Percentiles rank a stretch among this genome's conserved stretches.
Evolutionary conservation across 768 basidiomycete genomes (phyloP).

Genomic region (Hortiboletus campestris): DNA sequence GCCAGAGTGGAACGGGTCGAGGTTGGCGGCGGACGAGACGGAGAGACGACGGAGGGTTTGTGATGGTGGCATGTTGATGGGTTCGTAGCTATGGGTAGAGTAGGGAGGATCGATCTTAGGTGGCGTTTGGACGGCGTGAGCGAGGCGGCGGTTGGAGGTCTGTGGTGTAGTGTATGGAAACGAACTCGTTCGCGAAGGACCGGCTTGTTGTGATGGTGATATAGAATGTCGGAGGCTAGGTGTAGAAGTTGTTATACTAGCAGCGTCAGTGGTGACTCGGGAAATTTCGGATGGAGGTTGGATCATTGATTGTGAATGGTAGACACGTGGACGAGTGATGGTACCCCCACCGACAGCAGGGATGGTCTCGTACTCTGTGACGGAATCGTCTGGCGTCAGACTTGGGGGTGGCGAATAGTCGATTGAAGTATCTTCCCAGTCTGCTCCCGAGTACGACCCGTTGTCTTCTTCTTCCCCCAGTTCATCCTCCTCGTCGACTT

Average conservation of each 20-base stretch:
- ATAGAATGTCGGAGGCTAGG: background rate
- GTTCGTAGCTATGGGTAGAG: conserved; percentile 15
- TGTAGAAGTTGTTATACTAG: conserved; percentile 41
- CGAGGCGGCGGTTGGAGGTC: conserved; percentile 39
- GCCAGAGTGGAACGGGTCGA: conserved; percentile 34
- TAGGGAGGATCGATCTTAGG: conserved; percentile 35
- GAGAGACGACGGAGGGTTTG: conserved; percentile 33
- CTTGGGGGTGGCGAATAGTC: conserved; percentile 47
- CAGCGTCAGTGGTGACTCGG: conserved; percentile 42
- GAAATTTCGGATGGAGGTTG: conserved; percentile 40
- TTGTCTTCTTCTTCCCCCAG: conserved; percentile 27
- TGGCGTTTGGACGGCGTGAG: conserved; percentile 46
- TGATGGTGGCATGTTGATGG: conserved; percentile 15
- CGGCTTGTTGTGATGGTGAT: conserved; percentile 10
- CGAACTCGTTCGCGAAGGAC: conserved; percentile 31
- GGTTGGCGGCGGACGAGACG: conserved; percentile 28
- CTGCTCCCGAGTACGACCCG: conserved; percentile 59
- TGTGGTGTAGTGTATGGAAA: conserved; percentile 8
- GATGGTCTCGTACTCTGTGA: conserved; percentile 78
- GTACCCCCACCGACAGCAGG: conserved; percentile 91
- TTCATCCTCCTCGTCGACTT: conserved; percentile 38
- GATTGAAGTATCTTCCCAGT: conserved; percentile 65
- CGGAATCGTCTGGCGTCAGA: conserved; percentile 39
- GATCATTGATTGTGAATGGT: conserved; percentile 81
- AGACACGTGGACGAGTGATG: conserved; percentile 79